phyloP scores from a whole-genome alignment of 2,329 filamentous ascomycete species.

The Colletotrichum plurivorum region DNA sequence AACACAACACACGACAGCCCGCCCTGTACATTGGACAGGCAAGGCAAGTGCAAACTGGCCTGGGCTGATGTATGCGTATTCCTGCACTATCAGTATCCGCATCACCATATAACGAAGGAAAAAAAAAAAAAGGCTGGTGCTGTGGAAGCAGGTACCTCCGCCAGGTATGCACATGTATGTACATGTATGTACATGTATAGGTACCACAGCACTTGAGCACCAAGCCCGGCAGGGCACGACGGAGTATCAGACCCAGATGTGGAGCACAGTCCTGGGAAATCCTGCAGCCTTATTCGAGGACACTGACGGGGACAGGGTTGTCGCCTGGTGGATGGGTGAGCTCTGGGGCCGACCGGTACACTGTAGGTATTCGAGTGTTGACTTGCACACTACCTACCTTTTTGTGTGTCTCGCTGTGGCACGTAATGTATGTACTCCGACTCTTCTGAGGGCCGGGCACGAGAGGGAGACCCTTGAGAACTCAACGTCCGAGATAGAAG shows the following conservation, averaged over 20 bases:
- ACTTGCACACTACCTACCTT: background rate
- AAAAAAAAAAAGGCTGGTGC: background rate
- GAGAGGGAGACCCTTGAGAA: slow-evolving; percentile 30
- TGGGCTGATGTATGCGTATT: slow-evolving; percentile 18
- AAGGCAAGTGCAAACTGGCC: slow-evolving; percentile 18
- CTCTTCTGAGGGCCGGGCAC: slow-evolving; percentile 21
- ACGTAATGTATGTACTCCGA: slow-evolving; percentile 7
- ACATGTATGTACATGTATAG: slow-evolving; percentile 7
- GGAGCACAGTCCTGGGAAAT: slow-evolving; percentile 21
- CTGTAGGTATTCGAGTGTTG: background rate
- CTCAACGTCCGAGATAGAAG: slow-evolving; percentile 16
- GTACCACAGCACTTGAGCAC: background rate
- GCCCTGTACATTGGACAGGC: background rate
- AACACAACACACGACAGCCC: slow-evolving; percentile 23
- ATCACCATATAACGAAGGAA: too few species aligned
- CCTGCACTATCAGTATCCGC: background rate
- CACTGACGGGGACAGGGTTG: slow-evolving; percentile 13
- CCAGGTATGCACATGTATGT: background rate
- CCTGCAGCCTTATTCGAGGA: slow-evolving; percentile 40
- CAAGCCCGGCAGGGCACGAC: slow-evolving; percentile 30
- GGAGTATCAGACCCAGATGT: slow-evolving; percentile 24
- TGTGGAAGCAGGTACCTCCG: background rate
- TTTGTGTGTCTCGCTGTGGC: slow-evolving; percentile 14
- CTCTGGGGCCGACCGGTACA: slow-evolving; percentile 18
- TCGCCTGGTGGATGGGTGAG: slow-evolving; percentile 38